Conservation (phyloP, 2,329 filamentous ascomycete species). For the Calonectria pseudoturangicola region DNA sequence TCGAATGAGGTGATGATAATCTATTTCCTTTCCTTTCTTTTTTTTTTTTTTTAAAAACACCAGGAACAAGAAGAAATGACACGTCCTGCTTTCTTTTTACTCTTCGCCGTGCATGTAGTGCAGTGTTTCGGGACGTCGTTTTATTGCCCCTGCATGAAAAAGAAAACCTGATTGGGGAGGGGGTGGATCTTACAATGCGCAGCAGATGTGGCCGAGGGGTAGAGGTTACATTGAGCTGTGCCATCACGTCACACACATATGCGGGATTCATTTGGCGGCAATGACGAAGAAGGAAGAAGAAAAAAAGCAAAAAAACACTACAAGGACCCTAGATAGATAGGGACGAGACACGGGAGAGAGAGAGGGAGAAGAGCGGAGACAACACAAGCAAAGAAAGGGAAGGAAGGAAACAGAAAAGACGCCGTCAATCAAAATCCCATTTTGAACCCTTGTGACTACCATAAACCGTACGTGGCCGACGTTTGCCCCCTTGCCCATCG, state of each 20-base stretch:
- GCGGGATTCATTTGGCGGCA: background rate
- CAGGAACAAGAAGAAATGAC: slow-evolving; percentile 11
- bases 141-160: background rate
- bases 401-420: background rate
- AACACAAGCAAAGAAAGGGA: background rate
- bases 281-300: too few relatives aligned
- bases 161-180: background rate
- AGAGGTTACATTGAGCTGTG: background rate
- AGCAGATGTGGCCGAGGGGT: background rate
- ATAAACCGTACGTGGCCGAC: slow-evolving; percentile 44
- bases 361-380: background rate
- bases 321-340: background rate
- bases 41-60: slow-evolving; percentile 3
- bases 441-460: slow-evolving; percentile 53
- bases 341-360: background rate
- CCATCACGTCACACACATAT: slow-evolving; percentile 8
- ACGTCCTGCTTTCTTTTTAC: background rate
- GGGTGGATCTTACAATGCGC: background rate
- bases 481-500: slow-evolving; percentile 54
- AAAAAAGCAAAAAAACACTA: background rate
- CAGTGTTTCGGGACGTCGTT: slow-evolving; percentile 7
- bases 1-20: slow-evolving; percentile 40
- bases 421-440: slow-evolving; percentile 48
- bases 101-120: slow-evolving; percentile 4
- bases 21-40: slow-evolving; percentile 22